A percentile compares a stretch with the other conserved stretches of the same genome.
These are phyloP conservation scores for Camellia lanceoleosa DNA, from an alignment of 148 eudicot genomes.

Conservation along the genomic window DNA sequence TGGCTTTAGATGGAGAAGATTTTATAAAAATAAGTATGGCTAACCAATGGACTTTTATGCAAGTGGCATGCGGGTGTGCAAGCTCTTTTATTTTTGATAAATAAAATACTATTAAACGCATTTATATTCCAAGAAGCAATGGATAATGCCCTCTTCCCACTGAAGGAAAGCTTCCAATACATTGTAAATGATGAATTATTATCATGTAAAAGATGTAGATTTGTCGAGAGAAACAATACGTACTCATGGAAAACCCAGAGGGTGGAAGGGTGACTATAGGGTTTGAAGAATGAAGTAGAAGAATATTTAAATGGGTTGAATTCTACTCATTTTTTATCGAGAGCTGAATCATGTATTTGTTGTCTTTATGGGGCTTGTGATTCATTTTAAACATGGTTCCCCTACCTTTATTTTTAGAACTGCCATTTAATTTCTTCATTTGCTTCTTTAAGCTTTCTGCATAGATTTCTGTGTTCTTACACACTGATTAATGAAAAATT, in stretches of 20 bases:
- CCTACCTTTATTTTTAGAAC: neutral
- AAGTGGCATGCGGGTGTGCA: neutral
- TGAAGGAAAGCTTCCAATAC: too few relatives aligned
- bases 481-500: neutral
- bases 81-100: neutral
- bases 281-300: neutral
- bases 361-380: neutral
- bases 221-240: neutral
- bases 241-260: neutral
- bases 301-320: neutral
- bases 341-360: neutral
- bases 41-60: neutral
- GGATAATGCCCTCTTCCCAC: neutral
- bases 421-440: neutral
- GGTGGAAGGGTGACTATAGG: neutral
- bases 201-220: neutral
- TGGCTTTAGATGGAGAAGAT: neutral
- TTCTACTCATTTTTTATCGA: neutral
- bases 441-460: neutral
- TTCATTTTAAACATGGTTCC: neutral
- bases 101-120: too few relatives aligned
- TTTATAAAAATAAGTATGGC: neutral
- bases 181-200: neutral
- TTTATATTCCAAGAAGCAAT: neutral
- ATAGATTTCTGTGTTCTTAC: neutral